A percentile compares a stretch with the other conserved stretches of the same genome.
Evolutionary conservation across 495 filamentous ascomycete genomes (phyloP).

Genomic region (Penicillium pulvis): DNA sequence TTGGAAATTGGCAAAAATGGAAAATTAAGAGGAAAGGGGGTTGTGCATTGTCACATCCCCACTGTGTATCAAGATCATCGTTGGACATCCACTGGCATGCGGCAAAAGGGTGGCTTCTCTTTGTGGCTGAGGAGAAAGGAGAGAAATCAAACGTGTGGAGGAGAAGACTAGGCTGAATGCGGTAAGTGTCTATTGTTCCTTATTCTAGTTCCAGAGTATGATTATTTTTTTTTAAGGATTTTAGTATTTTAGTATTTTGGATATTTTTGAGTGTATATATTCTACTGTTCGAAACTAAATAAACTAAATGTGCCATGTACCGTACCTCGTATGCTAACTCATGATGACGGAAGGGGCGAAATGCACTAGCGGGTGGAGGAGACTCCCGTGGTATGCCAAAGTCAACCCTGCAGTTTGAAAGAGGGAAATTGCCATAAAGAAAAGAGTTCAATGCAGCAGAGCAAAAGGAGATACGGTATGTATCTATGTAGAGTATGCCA

Average conservation of each 20-base stretch:
- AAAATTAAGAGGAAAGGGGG: conserved; percentile 11
- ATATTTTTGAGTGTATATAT: neutral
- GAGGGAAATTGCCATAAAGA: neutral
- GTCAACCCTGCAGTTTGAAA: conserved; percentile 23
- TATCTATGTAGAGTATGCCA: too few species aligned
- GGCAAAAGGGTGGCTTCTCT: conserved; percentile 18
- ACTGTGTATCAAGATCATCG: conserved; percentile 28
- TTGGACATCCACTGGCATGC: conserved; percentile 22
- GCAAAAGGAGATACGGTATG: neutral
- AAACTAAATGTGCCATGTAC: conserved; percentile 9
- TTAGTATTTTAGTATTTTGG: neutral
- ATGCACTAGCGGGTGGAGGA: conserved; percentile 23
- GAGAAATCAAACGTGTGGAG: conserved; percentile 3
- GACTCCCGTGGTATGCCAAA: conserved; percentile 21
- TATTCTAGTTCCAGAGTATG: neutral
- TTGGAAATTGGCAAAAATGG: conserved; percentile 11
- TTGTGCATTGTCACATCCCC: conserved; percentile 27
- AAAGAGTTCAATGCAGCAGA: neutral
- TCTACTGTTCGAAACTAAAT: neutral
- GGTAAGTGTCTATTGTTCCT: neutral
- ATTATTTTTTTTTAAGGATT: neutral
- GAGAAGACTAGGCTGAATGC: neutral
- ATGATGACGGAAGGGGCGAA: conserved; percentile 45
- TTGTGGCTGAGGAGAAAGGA: conserved; percentile 16
- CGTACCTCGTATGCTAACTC: conserved; percentile 13